Base-by-base conservation (phyloP, 352 stramenopile genomes). In the Globisporangium cylindrosporum region DNA sequence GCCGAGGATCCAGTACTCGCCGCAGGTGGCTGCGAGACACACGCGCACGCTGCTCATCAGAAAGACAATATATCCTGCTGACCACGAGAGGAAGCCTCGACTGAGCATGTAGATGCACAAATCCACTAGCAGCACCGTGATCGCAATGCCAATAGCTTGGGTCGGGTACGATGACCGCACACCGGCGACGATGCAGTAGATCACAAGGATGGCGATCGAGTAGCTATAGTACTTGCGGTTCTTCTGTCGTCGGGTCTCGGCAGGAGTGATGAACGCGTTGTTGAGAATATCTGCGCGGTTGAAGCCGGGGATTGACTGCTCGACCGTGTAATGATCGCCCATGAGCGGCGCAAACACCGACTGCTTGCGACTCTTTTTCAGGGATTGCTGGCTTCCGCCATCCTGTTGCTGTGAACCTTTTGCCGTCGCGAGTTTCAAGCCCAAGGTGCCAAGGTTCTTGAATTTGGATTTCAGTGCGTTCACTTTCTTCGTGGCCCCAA, bases 11-110 rank as follows among this genome's bases (percentile, higher is more conserved):
- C 87, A 96, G 70, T 93, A 92, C 20, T 68, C 68, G 0, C 89
- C 89, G 24, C 81, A 88, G 0, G 86, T 91, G 3, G 73, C 79
- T 4, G 81, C 84, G n/a, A 95, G 75, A 61, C 82, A 89, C 27
- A 92, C 84, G 18, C 89, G 81, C 4, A 86, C 77, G 7, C 73
- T 75, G 38, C 86, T 89, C 61, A 96, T 73, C 24, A 95, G 70
- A n/a, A 94, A 87, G 15, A 92, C 87, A 3, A 91, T 89, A 68
- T 93, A 94, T 4, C 89, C 89, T 0, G 89, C 79, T 2, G 82
- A 92, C 89, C 89, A 96, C 2, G 81, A 82, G 8, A 86, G 69
- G 34, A 83, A 78, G 22, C 88, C 89, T 8, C 87, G 82, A 41
- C 78, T 74, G 24, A 94, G 74, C 77, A 94, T 89, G 59, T 81